Conservation (phyloP, 2,329 filamentous ascomycete species). For the Pestalotiopsis sp. region DNA sequence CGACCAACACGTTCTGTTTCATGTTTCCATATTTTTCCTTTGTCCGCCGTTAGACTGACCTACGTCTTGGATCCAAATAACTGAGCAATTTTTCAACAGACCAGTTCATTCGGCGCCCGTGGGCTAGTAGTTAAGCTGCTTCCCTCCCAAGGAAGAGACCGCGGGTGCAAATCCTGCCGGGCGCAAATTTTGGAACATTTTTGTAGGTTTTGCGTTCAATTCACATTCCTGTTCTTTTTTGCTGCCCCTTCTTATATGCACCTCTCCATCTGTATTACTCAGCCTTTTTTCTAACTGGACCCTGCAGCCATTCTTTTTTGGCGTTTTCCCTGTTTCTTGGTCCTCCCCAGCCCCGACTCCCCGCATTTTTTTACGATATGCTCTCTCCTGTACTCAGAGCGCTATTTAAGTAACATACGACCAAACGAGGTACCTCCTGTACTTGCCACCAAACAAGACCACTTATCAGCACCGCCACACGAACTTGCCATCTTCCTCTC, state of each 20-base stretch:
- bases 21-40: not conserved
- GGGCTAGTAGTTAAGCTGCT: constrained; percentile 34
- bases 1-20: not conserved
- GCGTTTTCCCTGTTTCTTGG: too few relatives aligned
- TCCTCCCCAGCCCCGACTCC: too few relatives aligned
- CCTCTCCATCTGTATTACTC: too few relatives aligned
- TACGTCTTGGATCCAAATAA: not conserved
- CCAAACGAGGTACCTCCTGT: too few relatives aligned
- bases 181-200: constrained; percentile 20
- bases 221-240: not conserved
- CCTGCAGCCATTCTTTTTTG: too few relatives aligned
- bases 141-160: constrained; percentile 24
- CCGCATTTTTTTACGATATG: not conserved
- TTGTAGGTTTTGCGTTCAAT: not conserved
- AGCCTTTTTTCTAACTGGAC: too few relatives aligned
- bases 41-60: not conserved
- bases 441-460: not conserved
- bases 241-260: not conserved
- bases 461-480: not conserved
- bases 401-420: too few relatives aligned
- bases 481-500: not conserved
- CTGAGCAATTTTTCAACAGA: not conserved
- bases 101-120: constrained; percentile 15
- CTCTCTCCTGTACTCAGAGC: not conserved
- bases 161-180: constrained; percentile 34